A percentile compares a stretch with the other conserved stretches of the same genome.
Conservation (phyloP, 305 asterid species). For the Fraxinus xanthoxyloides region DNA sequence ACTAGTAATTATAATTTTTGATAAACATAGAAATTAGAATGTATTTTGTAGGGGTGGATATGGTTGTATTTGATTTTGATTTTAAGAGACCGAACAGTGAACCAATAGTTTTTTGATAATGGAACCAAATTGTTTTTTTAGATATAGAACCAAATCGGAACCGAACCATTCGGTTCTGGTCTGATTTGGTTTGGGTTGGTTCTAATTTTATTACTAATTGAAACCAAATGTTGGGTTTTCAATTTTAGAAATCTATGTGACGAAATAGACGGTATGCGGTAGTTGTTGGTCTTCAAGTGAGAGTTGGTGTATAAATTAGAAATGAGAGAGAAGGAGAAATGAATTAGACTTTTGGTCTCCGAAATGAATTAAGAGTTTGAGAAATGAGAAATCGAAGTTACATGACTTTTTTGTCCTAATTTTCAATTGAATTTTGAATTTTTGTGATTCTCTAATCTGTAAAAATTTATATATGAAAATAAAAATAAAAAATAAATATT, state of each 20-base stretch:
- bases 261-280: neutral
- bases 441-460: no score
- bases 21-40: no score
- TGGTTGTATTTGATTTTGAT: neutral
- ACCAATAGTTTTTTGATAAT: neutral
- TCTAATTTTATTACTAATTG: no score
- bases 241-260: neutral
- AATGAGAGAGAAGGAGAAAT: neutral
- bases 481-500: no score
- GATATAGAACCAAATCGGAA: neutral
- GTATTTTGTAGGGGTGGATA: neutral
- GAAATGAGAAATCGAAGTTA: no score
- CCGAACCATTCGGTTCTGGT: neutral
- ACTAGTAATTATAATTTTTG: no score
- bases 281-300: neutral
- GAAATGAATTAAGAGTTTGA: no score
- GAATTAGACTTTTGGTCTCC: no score
- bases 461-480: no score
- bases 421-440: no score
- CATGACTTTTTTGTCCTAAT: no score
- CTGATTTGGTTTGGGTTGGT: neutral
- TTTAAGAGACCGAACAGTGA: neutral
- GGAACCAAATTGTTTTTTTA: neutral
- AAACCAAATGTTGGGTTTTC: neutral
- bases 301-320: neutral